A percentile compares a stretch with the other conserved stretches of the same genome.
Conservation (phyloP, 495 filamentous ascomycete genomes). For the Lichina pygmaea region DNA sequence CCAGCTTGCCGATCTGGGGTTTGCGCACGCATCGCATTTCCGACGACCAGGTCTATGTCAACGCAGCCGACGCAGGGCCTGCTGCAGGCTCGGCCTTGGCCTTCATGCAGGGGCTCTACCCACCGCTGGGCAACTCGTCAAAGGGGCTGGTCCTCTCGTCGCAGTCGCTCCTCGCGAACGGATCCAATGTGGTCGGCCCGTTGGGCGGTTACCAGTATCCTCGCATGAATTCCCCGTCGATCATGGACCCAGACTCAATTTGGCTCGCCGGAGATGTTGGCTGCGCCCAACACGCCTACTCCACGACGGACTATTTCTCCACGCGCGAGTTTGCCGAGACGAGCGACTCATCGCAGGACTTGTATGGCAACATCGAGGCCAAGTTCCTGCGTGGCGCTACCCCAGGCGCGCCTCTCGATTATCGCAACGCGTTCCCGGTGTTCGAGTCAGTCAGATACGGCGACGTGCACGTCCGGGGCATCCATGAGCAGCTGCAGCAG, state of each 20-base stretch:
- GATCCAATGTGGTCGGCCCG: constrained; percentile 25
- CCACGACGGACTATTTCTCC: constrained; percentile 13
- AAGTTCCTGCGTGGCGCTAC: constrained; percentile 11
- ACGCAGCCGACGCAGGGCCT: constrained; percentile 20
- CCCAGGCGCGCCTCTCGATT: constrained; percentile 12
- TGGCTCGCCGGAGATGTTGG: constrained; percentile 27
- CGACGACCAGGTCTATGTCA: constrained; percentile 18
- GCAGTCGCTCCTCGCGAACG: constrained; percentile 27
- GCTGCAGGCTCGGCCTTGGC: constrained; percentile 35
- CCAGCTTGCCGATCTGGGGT: constrained; percentile 13
- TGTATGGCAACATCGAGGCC: constrained; percentile 23
- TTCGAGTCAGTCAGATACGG: constrained; percentile 56
- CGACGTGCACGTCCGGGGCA: constrained; percentile 36
- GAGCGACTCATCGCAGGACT: constrained; percentile 13
- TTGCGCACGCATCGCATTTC: constrained; percentile 19
- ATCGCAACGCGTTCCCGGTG: constrained; percentile 29
- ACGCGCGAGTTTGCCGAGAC: constrained; percentile 15
- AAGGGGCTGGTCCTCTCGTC: constrained; percentile 14
- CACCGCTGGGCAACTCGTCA: constrained; percentile 23
- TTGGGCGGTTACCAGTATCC: constrained; percentile 53
- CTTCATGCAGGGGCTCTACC: constrained; percentile 65
- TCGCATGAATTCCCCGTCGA: constrained; percentile 23
- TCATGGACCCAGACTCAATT: constrained; percentile 24
- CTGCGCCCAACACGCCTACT: constrained; percentile 20
- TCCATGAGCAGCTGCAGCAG: constrained; percentile 24